Base-by-base conservation (phyloP, 2,329 filamentous ascomycete genomes). In the Cladosporium halotolerans region DNA sequence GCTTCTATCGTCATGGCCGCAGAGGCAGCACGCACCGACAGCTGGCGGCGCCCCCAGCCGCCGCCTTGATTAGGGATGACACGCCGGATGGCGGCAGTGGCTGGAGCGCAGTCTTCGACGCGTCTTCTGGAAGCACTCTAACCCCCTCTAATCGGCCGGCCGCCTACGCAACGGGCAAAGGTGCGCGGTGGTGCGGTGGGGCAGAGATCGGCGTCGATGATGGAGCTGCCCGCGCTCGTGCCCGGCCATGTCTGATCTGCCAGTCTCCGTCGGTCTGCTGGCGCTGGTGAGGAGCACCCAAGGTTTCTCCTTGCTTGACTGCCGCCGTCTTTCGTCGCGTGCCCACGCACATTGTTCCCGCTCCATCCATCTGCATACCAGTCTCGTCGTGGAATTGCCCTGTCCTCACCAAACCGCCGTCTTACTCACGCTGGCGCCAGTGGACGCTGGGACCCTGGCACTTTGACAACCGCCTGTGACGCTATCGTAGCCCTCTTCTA, bases 201-300 rank as follows among this genome's bases (percentile, higher is more conserved):
- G 48, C 40, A 43, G 16, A 44, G 48, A 44, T 51, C 40, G 40
- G 40, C 48, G 48, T 43, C 48, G 48, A 51, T 51, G 48, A 51
- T 51, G 47, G 48, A 44, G 48, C 40, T 43, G 48, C 40, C 31
- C 40, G 48, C 48, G 48, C 48, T 51, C 40, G 48, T 51, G 48
- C 40, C 47, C 47, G 39, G 19, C 47, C 47, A 43, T 43, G 47
- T 50, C 39, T 50, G 47, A 50, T 34, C 28, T 39, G 45, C 36
- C 16, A n/a, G 36, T 36, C 36, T 39, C 36, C 16, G 8, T 39
- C 36, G 36, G 36, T 39, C 13, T 39, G 36, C 36, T 39, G 36
- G 36, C 16, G 11, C n/a, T 39, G 38, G 16, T 14, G 48, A 44
- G 48, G 16, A 42, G 16, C 36, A 39, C 40, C 40, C 40, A 42